Conservation (phyloP, 352 stramenopile genomes). For the Blastocystis sp. region DNA sequence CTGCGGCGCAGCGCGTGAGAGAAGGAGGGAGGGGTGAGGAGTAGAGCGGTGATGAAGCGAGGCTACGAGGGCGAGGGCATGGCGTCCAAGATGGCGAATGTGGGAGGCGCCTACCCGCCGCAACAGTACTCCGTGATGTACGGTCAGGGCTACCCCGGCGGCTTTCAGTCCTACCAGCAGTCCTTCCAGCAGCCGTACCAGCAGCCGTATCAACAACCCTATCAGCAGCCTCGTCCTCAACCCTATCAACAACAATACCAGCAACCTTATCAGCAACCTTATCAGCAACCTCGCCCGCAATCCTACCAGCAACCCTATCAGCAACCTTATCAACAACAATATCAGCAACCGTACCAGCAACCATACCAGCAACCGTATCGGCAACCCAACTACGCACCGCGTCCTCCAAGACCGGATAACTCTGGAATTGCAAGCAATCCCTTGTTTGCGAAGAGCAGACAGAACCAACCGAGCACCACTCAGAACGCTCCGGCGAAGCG, state of each 20-base stretch:
- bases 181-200: constrained; percentile 1
- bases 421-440: too few species aligned
- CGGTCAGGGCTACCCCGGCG: neutral
- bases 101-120: neutral
- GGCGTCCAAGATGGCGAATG: neutral
- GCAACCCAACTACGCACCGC: neutral
- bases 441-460: too few species aligned
- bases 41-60: neutral
- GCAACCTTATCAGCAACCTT: neutral
- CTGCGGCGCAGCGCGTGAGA: constrained; percentile 1
- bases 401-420: neutral
- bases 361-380: neutral
- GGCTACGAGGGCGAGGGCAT: constrained; percentile 3
- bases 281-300: constrained; percentile 16
- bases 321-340: constrained; percentile 47
- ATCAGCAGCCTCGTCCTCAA: neutral
- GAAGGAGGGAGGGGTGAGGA: too few species aligned
- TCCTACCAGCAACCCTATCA: neutral
- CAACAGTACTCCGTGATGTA: neutral
- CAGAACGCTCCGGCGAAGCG: neutral
- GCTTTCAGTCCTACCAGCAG: neutral
- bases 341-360: neutral
- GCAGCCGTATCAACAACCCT: constrained; percentile 4
- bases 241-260: neutral
- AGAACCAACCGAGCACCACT: neutral